Conservation (phyloP, 495 filamentous ascomycete genomes). For the Penicillium canariense region DNA sequence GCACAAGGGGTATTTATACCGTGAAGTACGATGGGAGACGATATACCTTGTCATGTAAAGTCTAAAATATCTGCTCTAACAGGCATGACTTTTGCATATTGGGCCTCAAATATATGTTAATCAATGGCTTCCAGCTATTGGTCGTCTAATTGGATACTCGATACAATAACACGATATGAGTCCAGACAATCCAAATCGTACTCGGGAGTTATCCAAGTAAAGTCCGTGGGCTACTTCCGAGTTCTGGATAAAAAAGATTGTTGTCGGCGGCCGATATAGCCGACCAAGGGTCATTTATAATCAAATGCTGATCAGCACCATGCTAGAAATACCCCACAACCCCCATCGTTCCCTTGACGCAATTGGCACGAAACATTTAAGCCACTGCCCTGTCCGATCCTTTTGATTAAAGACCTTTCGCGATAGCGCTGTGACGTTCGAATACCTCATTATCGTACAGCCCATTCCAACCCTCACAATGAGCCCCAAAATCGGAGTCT, state of each 20-base stretch:
- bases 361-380: background rate
- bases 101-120: background rate
- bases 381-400: no score
- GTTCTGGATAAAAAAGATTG: background rate
- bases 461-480: constrained; percentile 9
- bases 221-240: background rate
- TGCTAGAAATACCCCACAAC: background rate
- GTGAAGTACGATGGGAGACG: constrained; percentile 20
- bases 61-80: background rate
- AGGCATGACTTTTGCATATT: background rate
- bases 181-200: no score
- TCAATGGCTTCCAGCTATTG: background rate
- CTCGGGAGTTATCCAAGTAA: background rate
- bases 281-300: constrained; percentile 15
- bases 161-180: no score
- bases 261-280: background rate
- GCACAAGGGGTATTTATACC: constrained; percentile 25
- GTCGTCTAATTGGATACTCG: background rate
- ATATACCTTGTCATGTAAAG: constrained; percentile 24
- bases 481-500: constrained; percentile 43
- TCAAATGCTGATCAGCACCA: constrained; percentile 3
- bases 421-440: no score
- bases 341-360: background rate
- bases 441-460: no score
- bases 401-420: no score